Percentiles rank a stretch among this genome's conserved stretches.
phyloP scores from a whole-genome alignment of 495 filamentous ascomycete species.

The Hyaloscypha finlandica region DNA sequence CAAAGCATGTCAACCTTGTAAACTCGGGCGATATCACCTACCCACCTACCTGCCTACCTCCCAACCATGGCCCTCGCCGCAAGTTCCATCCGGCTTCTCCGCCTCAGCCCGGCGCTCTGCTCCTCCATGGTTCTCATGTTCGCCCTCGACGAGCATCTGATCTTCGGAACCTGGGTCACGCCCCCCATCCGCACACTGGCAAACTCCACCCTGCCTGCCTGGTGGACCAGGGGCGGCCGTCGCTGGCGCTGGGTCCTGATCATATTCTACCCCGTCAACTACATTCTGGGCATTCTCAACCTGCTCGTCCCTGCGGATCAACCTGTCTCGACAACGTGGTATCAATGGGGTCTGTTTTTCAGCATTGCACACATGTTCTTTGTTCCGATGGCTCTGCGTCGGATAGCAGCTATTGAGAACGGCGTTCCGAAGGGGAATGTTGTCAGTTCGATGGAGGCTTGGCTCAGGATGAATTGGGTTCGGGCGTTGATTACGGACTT shows the following conservation, averaged over 20 bases:
- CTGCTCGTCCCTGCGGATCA: slow-evolving; percentile 9
- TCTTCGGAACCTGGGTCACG: slow-evolving; percentile 2
- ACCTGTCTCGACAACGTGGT: slow-evolving; percentile 7
- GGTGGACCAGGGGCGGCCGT: not conserved
- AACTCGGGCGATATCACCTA: no score
- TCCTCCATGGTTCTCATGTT: slow-evolving; percentile 8
- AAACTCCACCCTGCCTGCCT: slow-evolving; percentile 2
- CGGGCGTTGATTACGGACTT: slow-evolving; percentile 15
- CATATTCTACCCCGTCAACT: slow-evolving; percentile 11
- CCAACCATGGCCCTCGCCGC: not conserved
- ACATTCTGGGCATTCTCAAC: slow-evolving; percentile 16
- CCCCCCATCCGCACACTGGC: not conserved
- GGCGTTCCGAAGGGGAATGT: slow-evolving; percentile 12
- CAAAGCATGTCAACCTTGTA: no score
- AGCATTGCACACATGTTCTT: slow-evolving; percentile 14
- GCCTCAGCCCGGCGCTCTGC: slow-evolving; percentile 3
- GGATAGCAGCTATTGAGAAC: slow-evolving; percentile 7
- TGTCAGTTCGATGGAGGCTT: slow-evolving; percentile 9
- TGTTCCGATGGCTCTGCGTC: not conserved
- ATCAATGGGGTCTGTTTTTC: slow-evolving; percentile 8
- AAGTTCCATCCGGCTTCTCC: slow-evolving; percentile 10
- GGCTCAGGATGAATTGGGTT: slow-evolving; percentile 17
- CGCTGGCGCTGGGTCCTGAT: not conserved
- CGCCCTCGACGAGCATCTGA: slow-evolving; percentile 7
- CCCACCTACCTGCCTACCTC: not conserved